Base-by-base conservation (phyloP, 345 rosid species). In the Eutrema heterophyllum region DNA sequence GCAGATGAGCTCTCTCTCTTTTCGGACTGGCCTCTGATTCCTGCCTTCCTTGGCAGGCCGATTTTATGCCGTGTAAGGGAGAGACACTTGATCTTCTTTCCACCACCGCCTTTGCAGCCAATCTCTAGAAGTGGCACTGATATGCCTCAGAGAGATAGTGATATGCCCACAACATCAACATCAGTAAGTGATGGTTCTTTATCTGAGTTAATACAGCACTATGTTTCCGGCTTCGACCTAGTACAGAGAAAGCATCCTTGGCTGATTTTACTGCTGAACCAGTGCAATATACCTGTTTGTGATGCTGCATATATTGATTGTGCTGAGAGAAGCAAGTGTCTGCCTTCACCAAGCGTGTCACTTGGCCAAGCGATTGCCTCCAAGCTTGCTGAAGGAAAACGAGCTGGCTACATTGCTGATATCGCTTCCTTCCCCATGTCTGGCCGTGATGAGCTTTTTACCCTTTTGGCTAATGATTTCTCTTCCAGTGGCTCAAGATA, bases 1-100 rank as follows among this genome's bases (percentile, higher is more conserved):
- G 75, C 77, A 18, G 96, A 85, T 57, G 87, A 89, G 38, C 85
- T 90, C 60, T 79, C 85, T 43, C 85, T 87, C 59, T 93, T 90
- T 71, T 83, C 87, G 16, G 96, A 93, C 69, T 93, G 98, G 98
- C 98, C 98, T 38, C 71, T 93, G 61, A 84, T 93, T 83, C 98
- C 98, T 85, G 96, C 96, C 55, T 88, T 90, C 81, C 96, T 90
- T 75, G 97, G 98, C 41, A 84, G 97, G 80, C 86, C 93, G 48
- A 82, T 90, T 62, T 80, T 93, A 56, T 93, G 98, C 79, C 93
- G 98, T 72, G 87, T 90, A 57, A 86, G 85, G 75, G 93, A 87
- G 71, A 76, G 83, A 57, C 89, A 83, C 72, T 83, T 93, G 68
- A 84, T 89, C 58, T 89, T 93, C 56, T 67, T 90, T 83, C 92